phyloP scores from a whole-genome alignment of 2,329 filamentous ascomycete species.

The Biscogniauxia sp. region DNA sequence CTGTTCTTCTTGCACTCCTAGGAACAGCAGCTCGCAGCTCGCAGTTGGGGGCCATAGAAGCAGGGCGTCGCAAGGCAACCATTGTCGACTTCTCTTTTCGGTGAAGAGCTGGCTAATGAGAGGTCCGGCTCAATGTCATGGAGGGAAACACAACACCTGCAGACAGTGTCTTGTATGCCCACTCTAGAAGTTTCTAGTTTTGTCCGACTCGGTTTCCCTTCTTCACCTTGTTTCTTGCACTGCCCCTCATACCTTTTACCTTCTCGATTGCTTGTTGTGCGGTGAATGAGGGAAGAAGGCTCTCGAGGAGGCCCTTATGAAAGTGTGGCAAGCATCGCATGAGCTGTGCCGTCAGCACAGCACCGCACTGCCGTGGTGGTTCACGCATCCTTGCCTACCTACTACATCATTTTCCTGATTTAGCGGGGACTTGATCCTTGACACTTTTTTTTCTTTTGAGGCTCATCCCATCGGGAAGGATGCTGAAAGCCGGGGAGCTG shows the following conservation, averaged over 20 bases:
- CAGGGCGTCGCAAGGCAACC: conserved; percentile 13
- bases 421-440: conserved; percentile 9
- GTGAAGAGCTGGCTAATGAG: conserved; percentile 19
- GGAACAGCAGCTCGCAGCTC: background rate
- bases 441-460: conserved; percentile 8
- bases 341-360: background rate
- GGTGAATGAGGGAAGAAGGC: conserved; percentile 5
- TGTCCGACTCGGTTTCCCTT: conserved; percentile 9
- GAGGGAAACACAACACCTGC: conserved; percentile 16
- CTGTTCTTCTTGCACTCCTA: background rate
- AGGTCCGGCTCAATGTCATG: conserved; percentile 12
- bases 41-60: conserved; percentile 14
- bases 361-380: background rate
- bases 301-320: conserved; percentile 13
- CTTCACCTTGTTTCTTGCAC: conserved; percentile 1
- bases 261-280: conserved; percentile 14
- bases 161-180: conserved; percentile 14
- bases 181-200: conserved; percentile 10
- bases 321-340: background rate
- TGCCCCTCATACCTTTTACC: background rate
- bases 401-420: conserved; percentile 5
- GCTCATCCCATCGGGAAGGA: conserved; percentile 19
- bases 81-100: conserved; percentile 15
- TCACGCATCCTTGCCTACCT: background rate
- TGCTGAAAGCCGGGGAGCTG: conserved; percentile 15